Evolutionary conservation across 495 filamentous ascomycete genomes (phyloP), one percentile per base, ranked within the genome.

Genomic region (Xylaria venustula): DNA sequence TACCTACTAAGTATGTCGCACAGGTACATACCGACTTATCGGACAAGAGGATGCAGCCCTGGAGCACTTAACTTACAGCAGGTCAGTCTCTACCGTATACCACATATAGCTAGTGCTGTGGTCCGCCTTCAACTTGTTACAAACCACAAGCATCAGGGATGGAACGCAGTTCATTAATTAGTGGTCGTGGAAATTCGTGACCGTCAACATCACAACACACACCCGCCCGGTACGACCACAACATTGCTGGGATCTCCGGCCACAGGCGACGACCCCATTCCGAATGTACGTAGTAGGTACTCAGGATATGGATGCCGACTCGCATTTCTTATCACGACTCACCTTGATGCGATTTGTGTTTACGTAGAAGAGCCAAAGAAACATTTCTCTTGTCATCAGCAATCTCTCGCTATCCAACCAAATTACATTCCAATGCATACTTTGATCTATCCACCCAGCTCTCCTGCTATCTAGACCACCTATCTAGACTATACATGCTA

Each of bases 401-500:
- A 26, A 54, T 30, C 12, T 54, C 50, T 61, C 42, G 58, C 49
- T 60, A 45, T 36, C 48, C 47, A 23, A 46, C 26, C 47, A n/a
- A 41, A 53, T 11, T 44, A 54, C 58, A 45, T 37, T 51, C 15
- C 56, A 32, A 45, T 46, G 48, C 48, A 47, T 53, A 26, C 30
- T 11, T 34, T 11, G 5, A 5, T 34, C 30, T 34, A 11, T 34
- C 30, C 30, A 11, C 11, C 30, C 30, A 34, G 5, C 5, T 34
- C 30, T 11, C 5, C 11, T 34, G 30, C 30, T 34, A 5, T 34
- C 5, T 34, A 34, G n/a, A 5, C 30, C 11, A 11, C 11, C 30
- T 34, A 34, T 34, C 34, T 61, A 30, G 37, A 40, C 14, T 15
- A 15, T 28, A 54, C 34, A 12, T 45, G n/a, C n/a, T 51, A 54